Conservation (phyloP, 257 asterid genomes). For the Nyctanthes arbortristis region DNA sequence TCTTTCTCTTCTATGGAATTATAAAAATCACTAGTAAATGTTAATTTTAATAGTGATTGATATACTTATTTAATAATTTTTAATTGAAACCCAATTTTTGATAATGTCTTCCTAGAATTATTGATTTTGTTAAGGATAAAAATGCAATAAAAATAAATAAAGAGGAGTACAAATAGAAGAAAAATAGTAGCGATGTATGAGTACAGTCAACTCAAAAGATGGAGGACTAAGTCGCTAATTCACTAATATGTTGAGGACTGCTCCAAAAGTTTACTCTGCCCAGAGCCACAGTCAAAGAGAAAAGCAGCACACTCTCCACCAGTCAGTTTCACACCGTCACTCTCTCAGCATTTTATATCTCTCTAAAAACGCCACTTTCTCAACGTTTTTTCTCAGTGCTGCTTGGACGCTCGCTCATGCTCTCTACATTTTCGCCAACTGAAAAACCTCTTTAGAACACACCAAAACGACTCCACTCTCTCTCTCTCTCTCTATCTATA, state of each 20-base stretch:
- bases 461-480: neutral
- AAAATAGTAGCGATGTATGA: too few relatives aligned
- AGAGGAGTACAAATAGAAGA: too few relatives aligned
- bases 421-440: conserved; percentile 29
- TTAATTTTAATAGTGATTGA: too few relatives aligned
- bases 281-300: conserved; percentile 33
- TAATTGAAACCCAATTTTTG: too few relatives aligned
- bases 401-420: too few relatives aligned
- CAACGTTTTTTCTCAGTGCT: conserved; percentile 18
- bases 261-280: neutral
- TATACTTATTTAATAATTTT: too few relatives aligned
- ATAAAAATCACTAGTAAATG: too few relatives aligned
- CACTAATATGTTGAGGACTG: neutral
- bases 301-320: conserved; percentile 31
- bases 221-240: neutral
- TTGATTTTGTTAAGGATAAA: too few relatives aligned
- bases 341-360: conserved; percentile 33
- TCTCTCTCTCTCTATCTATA: neutral
- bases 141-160: too few relatives aligned
- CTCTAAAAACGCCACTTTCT: conserved; percentile 40
- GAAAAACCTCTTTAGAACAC: conserved; percentile 7
- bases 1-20: too few relatives aligned
- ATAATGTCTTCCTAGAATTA: too few relatives aligned
- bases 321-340: conserved; percentile 37
- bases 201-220: too few relatives aligned